Evolutionary conservation across 306 rosid genomes (phyloP), one percentile per base, ranked within the genome.

Genomic region (Prunus davidiana): DNA sequence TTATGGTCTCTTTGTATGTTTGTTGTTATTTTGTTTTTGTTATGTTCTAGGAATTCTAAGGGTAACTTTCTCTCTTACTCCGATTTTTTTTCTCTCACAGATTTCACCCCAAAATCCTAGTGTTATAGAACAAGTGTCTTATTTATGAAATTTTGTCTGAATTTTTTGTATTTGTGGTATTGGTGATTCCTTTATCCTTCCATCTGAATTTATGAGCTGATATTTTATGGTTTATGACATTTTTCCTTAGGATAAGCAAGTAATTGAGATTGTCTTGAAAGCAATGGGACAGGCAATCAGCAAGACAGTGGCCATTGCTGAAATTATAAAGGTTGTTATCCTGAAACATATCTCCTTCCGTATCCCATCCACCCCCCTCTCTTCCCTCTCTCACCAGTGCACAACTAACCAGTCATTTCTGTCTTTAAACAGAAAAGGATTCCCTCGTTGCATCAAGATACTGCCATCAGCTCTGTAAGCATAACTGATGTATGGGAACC

Each of bases 211-310:
- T 67, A 27, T 74, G 51, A 54, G 43, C 24, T 50, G 12, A 15
- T 38, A 45, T 41, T 32, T 64, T 64, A 24, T 43, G 24, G 62
- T 75, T 54, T 72, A 57, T 79, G 68, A 43, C 74, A 46, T 79
- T 69, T 67, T 79, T 18, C 88, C 88, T n/a, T 69, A 95, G 98
- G 98, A 95, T 83, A 95, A 92, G 70, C 84, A 76, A 52, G 97
- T 80, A 12, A 86, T 72, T 63, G 98, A 95, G 88, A 95, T 95
- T 47, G 93, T 92, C 70, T 83, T 95, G 87, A 95, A 95, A 86
- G 98, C 98, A 83, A 95, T 95, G 98, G 98, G 98, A 45, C 97
- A 92, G 79, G 98, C 98, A 77, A 95, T 95, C 85, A 95, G 96
- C 87, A 95, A 95, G 93, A 88, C 98, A 22, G 98, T 95, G 66